phyloP scores from a whole-genome alignment of 305 asterid genomes.

The Fraxinus dipetala region DNA sequence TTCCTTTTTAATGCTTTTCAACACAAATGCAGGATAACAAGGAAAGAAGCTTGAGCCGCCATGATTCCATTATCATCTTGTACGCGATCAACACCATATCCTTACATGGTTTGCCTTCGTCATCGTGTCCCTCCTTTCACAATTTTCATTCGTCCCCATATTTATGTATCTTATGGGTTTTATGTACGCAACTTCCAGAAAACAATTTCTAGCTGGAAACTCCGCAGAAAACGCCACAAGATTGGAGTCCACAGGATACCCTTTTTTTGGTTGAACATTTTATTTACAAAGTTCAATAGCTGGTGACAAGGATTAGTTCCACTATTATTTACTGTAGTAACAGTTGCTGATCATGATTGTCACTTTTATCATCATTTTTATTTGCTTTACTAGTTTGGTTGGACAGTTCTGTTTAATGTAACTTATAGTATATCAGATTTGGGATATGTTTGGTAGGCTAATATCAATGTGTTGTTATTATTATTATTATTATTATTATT shows the following conservation, averaged over 20 bases:
- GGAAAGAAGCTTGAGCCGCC: constrained; percentile 80
- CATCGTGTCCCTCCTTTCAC: neutral
- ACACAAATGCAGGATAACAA: constrained; percentile 67
- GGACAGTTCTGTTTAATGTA: neutral
- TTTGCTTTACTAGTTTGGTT: neutral
- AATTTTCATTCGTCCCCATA: neutral
- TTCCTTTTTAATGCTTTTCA: neutral
- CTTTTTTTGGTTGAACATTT: neutral
- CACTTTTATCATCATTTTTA: neutral
- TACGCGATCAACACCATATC: neutral
- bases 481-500: too few relatives aligned
- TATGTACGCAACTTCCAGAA: neutral
- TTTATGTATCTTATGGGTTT: neutral
- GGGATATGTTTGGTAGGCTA: neutral
- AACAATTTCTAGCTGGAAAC: constrained; percentile 15
- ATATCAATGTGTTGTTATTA: neutral
- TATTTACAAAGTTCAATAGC: neutral
- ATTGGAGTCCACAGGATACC: neutral
- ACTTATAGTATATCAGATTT: neutral
- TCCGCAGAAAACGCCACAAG: neutral
- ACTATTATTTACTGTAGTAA: neutral
- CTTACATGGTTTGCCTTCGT: neutral
- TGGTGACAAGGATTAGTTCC: neutral
- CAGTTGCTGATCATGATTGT: neutral
- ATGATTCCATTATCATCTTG: neutral